Base-by-base conservation (phyloP, 768 basidiomycete genomes). In the Baorangia bicolor region DNA sequence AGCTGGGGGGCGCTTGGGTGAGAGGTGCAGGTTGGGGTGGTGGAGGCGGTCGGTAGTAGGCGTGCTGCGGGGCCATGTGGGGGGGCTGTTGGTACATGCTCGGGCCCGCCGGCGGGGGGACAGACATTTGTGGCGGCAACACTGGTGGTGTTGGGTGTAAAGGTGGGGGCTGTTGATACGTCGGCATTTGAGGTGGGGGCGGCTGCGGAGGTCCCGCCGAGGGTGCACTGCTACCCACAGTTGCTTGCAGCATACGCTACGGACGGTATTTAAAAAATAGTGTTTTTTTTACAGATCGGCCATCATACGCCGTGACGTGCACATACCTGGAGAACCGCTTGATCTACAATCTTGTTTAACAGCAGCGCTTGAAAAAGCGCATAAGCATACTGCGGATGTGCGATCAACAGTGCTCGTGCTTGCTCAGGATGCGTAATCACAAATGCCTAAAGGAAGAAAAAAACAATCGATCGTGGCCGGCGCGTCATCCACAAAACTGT, bases 321-420 rank as follows among this genome's bases (percentile, higher is more conserved):
- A 54, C 58, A 34, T 79, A 61, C 92, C 87, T 91, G 84, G 3
- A 99, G 78, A 45, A 97, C 85, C 5, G 84, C 82, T 3, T 90
- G 82, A 61, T 98, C 94, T 38, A 98, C 91, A 18, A 98, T 92
- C 64, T 94, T 92, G 80, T 95, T 92, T 45, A 98, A 75, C 10
- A 98, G 76, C 59, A 99, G 81, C 0, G 92, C 90, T 74, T 98
- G 95, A 78, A 98, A 97, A 14, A 98, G 80, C 5, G 97, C 97
- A 70, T 98, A 98, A 2, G 94, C 89, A 5, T 97, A 81, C 73
- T 98, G 96, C 18, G 97, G 97, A 64, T 98, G 88, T 18, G 85
- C 79, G 25, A 84, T 76, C 41, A 99, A 81, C 37, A 98, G 76
- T 2, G 80, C 76, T 50, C 87, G 81, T 33, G 96, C 95, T 73